phyloP scores from a whole-genome alignment of 192 early-diverging fungal genomes.

The Coemansia sp. region DNA sequence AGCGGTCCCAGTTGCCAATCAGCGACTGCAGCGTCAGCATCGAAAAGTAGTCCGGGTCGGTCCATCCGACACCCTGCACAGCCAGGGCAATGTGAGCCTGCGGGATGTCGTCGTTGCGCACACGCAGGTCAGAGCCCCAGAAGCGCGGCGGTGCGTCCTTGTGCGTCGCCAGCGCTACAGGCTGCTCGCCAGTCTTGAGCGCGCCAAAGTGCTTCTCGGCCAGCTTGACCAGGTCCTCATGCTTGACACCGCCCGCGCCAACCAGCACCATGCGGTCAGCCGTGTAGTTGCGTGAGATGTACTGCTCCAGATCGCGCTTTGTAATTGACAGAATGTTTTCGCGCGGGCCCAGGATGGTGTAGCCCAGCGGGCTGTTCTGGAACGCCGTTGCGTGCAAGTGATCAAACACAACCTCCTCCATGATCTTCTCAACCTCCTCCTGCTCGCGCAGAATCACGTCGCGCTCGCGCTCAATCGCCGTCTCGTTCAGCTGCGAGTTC shows the following conservation, averaged over 20 bases:
- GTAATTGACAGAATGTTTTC: slow-evolving; percentile 92
- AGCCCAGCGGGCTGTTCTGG: slow-evolving; percentile 83
- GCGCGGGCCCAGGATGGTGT: slow-evolving; percentile 90
- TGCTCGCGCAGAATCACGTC: slow-evolving; percentile 96
- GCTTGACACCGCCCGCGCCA: slow-evolving; percentile 88
- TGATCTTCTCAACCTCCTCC: slow-evolving; percentile 88
- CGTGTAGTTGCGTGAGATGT: slow-evolving; percentile 93
- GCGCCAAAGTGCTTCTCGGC: slow-evolving; percentile 91
- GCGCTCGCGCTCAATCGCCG: slow-evolving; percentile 94
- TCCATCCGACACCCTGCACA: slow-evolving; percentile 96
- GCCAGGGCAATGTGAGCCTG: slow-evolving; percentile 96
- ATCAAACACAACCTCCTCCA: slow-evolving; percentile 99
- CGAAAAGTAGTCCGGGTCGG: slow-evolving; percentile 91
- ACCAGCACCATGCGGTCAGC: slow-evolving; percentile 97
- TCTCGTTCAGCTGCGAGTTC: slow-evolving; percentile 76
- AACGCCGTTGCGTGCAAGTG: slow-evolving; percentile 95
- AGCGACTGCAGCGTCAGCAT: slow-evolving; percentile 93
- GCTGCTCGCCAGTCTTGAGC: slow-evolving; percentile 62
- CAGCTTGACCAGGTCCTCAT: slow-evolving; percentile 88
- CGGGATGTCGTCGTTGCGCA: slow-evolving; percentile 84
- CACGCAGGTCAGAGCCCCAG: slow-evolving; percentile 86
- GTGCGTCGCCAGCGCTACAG: slow-evolving; percentile 57
- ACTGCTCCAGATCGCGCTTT: slow-evolving; percentile 81
- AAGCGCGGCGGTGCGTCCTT: slow-evolving; percentile 67
- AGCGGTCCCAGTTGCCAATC: slow-evolving; percentile 96